Evolutionary conservation across 345 rosid genomes (phyloP).

Genomic region (Aquilaria yunnanensis): DNA sequence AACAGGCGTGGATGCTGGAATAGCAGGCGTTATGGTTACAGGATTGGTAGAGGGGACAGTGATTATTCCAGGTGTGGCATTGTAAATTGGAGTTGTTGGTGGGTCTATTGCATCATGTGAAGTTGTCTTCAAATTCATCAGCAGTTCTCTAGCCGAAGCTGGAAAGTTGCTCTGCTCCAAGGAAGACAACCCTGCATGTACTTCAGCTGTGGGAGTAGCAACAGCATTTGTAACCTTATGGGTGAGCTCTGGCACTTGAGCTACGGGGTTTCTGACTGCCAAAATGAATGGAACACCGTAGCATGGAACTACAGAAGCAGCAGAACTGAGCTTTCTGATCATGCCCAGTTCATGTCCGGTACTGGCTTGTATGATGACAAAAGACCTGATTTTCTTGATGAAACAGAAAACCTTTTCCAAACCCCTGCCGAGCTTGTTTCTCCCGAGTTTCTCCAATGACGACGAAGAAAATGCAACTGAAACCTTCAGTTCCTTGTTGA

Average conservation of each 20-base stretch:
- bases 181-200: too few species aligned
- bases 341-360: not conserved
- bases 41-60: constrained; percentile 45
- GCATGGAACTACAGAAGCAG: constrained; percentile 19
- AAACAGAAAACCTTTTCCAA: constrained; percentile 21
- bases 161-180: constrained; percentile 14
- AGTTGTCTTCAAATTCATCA: constrained; percentile 17
- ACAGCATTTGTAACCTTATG: constrained; percentile 16
- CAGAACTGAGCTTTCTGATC: constrained; percentile 11
- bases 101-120: constrained; percentile 38
- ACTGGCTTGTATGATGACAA: constrained; percentile 26
- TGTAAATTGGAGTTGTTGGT: constrained; percentile 27
- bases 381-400: constrained; percentile 21
- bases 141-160: constrained; percentile 31
- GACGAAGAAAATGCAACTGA: constrained; percentile 30
- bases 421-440: constrained; percentile 10
- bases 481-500: constrained; percentile 21
- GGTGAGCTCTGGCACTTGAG: constrained; percentile 23
- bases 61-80: constrained; percentile 47
- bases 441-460: constrained; percentile 27
- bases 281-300: constrained; percentile 19
- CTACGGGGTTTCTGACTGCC: constrained; percentile 14
- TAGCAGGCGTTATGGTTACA: constrained; percentile 26
- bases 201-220: constrained; percentile 13
- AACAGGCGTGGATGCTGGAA: constrained; percentile 20